These are phyloP conservation scores for Monosporascus sp. DNA, from an alignment of 2,329 filamentous ascomycete genomes.

Conservation along the genomic window DNA sequence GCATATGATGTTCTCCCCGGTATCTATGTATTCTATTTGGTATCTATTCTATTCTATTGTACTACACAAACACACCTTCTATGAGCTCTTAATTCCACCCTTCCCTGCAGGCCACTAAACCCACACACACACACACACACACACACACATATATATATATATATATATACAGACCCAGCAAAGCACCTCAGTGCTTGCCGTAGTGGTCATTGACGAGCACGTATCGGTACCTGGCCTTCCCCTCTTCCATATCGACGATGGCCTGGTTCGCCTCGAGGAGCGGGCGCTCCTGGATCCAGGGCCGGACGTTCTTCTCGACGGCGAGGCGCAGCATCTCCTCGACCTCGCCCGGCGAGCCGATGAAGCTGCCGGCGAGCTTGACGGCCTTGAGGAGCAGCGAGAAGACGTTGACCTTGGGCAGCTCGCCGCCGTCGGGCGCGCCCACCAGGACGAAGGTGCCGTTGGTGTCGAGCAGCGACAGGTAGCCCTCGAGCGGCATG, in stretches of 20 bases:
- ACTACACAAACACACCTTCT: background rate
- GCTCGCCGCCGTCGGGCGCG: slow-evolving; percentile 52
- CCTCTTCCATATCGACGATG: slow-evolving; percentile 52
- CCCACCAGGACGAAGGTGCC: slow-evolving; percentile 65
- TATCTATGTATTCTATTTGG: background rate
- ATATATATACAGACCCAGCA: background rate
- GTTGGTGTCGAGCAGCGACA: slow-evolving; percentile 54
- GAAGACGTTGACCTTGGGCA: slow-evolving; percentile 48
- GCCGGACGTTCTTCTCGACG: slow-evolving; percentile 51
- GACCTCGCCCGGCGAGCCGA: slow-evolving; percentile 54
- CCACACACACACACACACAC: too few relatives aligned
- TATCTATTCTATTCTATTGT: background rate
- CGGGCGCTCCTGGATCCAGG: slow-evolving; percentile 51
- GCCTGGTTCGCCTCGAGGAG: slow-evolving; percentile 55
- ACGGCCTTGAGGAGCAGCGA: slow-evolving; percentile 52
- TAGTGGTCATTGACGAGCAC: slow-evolving; percentile 40
- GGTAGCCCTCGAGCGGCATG: slow-evolving; percentile 61
- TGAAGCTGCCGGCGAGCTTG: slow-evolving; percentile 41
- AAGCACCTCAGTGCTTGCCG: slow-evolving; percentile 18
- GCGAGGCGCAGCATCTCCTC: slow-evolving; percentile 58
- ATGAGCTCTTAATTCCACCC: too few relatives aligned
- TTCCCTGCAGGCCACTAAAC: too few relatives aligned
- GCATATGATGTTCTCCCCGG: background rate
- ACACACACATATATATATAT: background rate
- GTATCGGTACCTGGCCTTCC: slow-evolving; percentile 49